Conservation (phyloP, 2,329 filamentous ascomycete species). For the Cyanodermella asteris region DNA sequence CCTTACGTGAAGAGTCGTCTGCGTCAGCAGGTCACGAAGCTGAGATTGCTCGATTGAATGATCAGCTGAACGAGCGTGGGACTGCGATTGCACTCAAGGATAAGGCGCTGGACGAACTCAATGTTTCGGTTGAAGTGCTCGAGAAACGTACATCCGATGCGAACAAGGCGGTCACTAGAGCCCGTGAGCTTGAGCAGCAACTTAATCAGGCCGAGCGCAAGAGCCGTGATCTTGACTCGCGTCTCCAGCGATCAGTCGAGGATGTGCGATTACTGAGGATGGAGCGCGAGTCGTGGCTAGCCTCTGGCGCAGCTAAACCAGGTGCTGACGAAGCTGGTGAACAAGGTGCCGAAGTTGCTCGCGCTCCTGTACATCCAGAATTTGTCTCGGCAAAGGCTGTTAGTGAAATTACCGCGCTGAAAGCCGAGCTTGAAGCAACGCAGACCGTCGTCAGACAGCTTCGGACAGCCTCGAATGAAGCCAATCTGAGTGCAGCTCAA, state of each 20-base stretch:
- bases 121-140: conserved; percentile 8
- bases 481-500: conserved; percentile 1
- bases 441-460: conserved; percentile 7
- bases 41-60: conserved; percentile 58
- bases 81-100: conserved; percentile 51
- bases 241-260: conserved; percentile 2
- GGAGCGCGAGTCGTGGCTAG: conserved; percentile 5
- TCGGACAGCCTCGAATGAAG: conserved; percentile 3
- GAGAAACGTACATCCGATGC: conserved; percentile 7
- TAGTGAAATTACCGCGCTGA: conserved; percentile 21
- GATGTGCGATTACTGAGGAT: conserved; percentile 5
- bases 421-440: conserved; percentile 11
- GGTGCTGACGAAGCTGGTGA: background rate
- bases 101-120: conserved; percentile 53
- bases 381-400: conserved; percentile 17
- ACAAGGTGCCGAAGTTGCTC: conserved; percentile 6
- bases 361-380: too few species aligned
- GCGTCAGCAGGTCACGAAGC: conserved; percentile 67
- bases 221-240: conserved; percentile 4
- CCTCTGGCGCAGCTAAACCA: background rate
- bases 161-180: conserved; percentile 4
- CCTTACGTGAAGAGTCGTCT: conserved; percentile 62
- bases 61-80: conserved; percentile 58
- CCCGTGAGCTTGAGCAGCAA: conserved; percentile 6
- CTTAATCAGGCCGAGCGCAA: conserved; percentile 2